These are phyloP conservation scores for Penicillium nucicola DNA, from an alignment of 495 filamentous ascomycete genomes.

Conservation along the genomic window DNA sequence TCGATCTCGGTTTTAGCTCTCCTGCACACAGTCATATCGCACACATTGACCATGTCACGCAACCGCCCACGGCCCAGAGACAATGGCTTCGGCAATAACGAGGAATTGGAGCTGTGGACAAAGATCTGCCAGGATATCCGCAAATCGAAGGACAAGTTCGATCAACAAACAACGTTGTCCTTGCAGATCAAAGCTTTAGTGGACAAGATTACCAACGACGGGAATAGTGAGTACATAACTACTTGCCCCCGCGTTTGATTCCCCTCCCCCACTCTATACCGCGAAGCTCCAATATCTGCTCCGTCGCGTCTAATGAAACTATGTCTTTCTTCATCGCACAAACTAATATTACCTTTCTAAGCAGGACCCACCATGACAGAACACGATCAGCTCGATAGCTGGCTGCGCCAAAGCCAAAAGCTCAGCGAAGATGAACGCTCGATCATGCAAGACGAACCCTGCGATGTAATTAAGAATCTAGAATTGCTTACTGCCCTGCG, in stretches of 20 bases:
- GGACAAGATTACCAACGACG: conserved; percentile 43
- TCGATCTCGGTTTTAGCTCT: not conserved
- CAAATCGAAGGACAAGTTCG: conserved; percentile 60
- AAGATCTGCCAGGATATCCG: conserved; percentile 56
- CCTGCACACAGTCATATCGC: not conserved
- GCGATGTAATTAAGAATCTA: conserved; percentile 57
- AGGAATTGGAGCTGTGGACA: conserved; percentile 64
- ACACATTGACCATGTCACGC: conserved; percentile 35
- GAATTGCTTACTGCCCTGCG: conserved; percentile 59
- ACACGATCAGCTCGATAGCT: conserved; percentile 50
- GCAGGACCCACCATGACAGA: conserved; percentile 39
- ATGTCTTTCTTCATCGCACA: not conserved
- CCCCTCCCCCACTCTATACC: conserved; percentile 5
- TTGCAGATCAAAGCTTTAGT: conserved; percentile 54
- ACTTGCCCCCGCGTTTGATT: conserved; percentile 1
- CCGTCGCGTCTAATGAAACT: not conserved
- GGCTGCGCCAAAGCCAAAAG: conserved; percentile 62
- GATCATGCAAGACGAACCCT: conserved; percentile 55
- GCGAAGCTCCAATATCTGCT: not conserved
- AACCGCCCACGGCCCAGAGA: conserved; percentile 45
- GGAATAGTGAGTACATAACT: conserved; percentile 36
- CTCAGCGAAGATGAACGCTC: conserved; percentile 60
- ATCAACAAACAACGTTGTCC: conserved; percentile 47
- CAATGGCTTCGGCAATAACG: conserved; percentile 52
- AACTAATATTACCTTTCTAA: conserved; percentile 11